Conservation (phyloP, 192 early-diverging fungal genomes). For the Cetraspora pellucida region DNA sequence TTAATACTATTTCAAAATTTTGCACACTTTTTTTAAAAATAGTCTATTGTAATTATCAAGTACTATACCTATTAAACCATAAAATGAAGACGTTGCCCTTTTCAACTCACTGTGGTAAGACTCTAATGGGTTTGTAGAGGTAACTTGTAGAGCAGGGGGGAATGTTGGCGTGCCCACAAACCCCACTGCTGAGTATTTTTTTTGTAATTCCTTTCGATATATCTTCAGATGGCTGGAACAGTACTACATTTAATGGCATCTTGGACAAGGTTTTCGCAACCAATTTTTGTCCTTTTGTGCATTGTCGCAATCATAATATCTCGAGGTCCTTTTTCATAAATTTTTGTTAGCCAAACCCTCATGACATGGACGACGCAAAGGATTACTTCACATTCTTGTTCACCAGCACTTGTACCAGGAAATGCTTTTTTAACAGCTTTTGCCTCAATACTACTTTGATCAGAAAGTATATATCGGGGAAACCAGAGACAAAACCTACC, state of each 20-base stretch:
- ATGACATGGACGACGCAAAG: conserved; percentile 19
- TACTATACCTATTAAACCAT: conserved; percentile 21
- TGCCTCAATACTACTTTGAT: conserved; percentile 20
- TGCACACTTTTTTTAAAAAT: neutral
- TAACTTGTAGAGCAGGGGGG: conserved; percentile 32
- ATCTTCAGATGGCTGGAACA: neutral
- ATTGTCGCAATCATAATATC: neutral
- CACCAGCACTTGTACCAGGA: conserved; percentile 15
- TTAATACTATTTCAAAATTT: neutral
- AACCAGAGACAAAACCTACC: neutral
- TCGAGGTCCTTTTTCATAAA: conserved; percentile 3
- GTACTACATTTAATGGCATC: conserved; percentile 10
- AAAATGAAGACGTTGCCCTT: neutral
- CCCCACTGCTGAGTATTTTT: conserved; percentile 31
- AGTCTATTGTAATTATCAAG: neutral
- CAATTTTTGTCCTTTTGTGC: neutral
- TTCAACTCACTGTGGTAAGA: conserved; percentile 32
- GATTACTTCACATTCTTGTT: conserved; percentile 17
- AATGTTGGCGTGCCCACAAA: conserved; percentile 31
- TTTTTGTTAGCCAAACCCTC: neutral
- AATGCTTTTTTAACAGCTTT: conserved; percentile 10
- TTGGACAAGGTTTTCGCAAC: neutral
- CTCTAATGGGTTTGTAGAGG: conserved; percentile 24
- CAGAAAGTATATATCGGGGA: conserved; percentile 30
- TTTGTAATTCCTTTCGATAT: conserved; percentile 20